Base-by-base conservation (phyloP, 176 grass and related monocot genomes). In the Canna indica region DNA sequence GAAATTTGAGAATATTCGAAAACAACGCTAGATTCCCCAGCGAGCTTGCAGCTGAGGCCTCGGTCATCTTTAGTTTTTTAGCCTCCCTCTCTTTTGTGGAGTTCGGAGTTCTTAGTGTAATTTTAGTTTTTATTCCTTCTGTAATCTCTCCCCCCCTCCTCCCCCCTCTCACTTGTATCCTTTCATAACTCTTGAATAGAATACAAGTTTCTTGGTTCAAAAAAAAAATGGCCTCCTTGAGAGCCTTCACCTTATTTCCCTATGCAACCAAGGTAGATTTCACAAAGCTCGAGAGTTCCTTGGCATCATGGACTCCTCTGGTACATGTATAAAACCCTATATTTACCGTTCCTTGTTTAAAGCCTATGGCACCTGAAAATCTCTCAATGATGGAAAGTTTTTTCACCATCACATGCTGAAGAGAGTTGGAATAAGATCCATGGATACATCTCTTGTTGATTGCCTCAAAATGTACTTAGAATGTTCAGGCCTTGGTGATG, bases 381-480 rank as follows among this genome's bases (percentile, higher is more conserved):
- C 59, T 16, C 58, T 75, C 11, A 41, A 47, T 42, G 73, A 75
- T 75, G 73, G 73, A 64, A 47, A 59, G 18, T 32, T 64, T 39
- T 75, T 64, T 58, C 73, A 75, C 27, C 38, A n/a, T 27, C 59
- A 75, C 41, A 47, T 75, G 73, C 13, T 75, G 22, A 64, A 75
- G 73, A 75, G 33, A 16, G 6, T 64, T 12, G 59, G 73, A 34
- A 47, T 15, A 47, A 39, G 32, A 26, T 18, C 53, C 29, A 1
- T 62, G 10, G 31, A 76, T 67, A 60, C 28, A 4, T 50, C n/a
- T 67, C 20, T 56, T 53, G 74, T 18, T 14, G 61, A 76, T 25
- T 76, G 61, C 44, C 74, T 76, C 6, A 20, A 28, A 5, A 76
- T 67, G 74, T 76, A 76, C 28, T 36, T 53, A 25, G 24, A 38